Conservation (phyloP, 805 yeast species). For the Ogataea salicorniae region DNA sequence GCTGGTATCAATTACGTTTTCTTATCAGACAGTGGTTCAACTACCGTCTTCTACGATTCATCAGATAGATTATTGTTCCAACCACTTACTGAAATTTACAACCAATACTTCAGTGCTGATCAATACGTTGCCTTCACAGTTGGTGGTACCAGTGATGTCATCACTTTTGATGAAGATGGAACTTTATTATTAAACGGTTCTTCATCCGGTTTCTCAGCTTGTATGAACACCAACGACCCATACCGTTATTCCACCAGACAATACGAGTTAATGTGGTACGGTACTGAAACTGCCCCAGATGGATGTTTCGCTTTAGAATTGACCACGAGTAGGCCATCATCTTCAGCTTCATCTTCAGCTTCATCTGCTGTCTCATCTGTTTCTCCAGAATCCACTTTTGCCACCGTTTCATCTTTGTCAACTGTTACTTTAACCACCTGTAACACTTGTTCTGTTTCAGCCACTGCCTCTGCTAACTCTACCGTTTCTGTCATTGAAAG, state of each 20-base stretch:
- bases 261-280: conserved; percentile 27
- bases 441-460: not conserved
- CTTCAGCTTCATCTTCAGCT: conserved; percentile 3
- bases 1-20: conserved; percentile 41
- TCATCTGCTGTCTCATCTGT: conserved; percentile 4
- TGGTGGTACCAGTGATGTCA: not conserved
- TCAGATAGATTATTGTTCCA: not conserved
- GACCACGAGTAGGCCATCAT: conserved; percentile 3
- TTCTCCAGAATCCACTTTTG: conserved; percentile 2
- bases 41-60: conserved; percentile 19
- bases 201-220: conserved; percentile 31
- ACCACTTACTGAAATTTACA: too few species aligned
- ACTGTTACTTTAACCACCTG: not conserved
- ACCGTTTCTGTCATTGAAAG: conserved; percentile 2
- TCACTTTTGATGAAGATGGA: conserved; percentile 12
- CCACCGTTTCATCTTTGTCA: conserved; percentile 1
- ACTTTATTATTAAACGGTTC: conserved; percentile 27
- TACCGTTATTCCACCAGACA: conserved; percentile 30
- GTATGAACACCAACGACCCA: conserved; percentile 38
- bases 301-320: conserved; percentile 9
- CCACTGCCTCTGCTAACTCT: not conserved
- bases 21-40: conserved; percentile 22
- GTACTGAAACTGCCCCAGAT: conserved; percentile 13
- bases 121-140: conserved; percentile 3
- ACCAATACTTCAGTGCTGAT: not conserved